Conservation (phyloP, 371 early-diverging fungal genomes). For the Haplosporangium sp. region DNA sequence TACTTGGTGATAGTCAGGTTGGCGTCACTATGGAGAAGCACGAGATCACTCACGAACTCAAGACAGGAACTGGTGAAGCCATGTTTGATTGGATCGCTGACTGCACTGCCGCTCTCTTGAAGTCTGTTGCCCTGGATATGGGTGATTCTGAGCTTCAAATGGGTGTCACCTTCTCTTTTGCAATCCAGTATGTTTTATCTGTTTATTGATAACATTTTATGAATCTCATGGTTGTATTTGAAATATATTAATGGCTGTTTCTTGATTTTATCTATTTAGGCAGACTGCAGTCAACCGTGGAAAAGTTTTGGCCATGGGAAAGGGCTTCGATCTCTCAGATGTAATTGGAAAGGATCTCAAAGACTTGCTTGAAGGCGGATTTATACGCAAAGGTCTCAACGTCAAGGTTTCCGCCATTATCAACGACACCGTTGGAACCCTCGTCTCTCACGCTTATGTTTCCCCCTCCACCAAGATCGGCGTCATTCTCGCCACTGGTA, state of each 20-base stretch:
- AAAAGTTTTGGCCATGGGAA: constrained; percentile 88
- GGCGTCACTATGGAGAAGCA: constrained; percentile 83
- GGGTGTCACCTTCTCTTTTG: constrained; percentile 90
- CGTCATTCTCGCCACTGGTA: constrained; percentile 94
- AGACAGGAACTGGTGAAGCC: constrained; percentile 70
- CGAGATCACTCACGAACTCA: constrained; percentile 85
- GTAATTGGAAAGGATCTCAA: constrained; percentile 87
- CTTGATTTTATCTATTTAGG: constrained; percentile 26
- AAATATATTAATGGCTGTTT: not conserved
- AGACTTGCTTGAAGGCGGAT: constrained; percentile 80
- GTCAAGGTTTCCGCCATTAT: constrained; percentile 84
- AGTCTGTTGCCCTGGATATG: constrained; percentile 31
- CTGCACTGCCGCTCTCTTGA: constrained; percentile 62
- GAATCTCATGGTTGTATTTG: not conserved
- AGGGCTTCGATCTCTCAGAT: constrained; percentile 85
- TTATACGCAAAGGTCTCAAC: constrained; percentile 76
- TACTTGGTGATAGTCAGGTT: constrained; percentile 79
- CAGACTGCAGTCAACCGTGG: constrained; percentile 85
- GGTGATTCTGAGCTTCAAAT: constrained; percentile 57
- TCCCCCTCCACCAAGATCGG: constrained; percentile 87
- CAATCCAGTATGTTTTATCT: constrained; percentile 64
- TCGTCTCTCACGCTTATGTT: constrained; percentile 89
- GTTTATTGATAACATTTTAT: not conserved
- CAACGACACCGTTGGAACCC: constrained; percentile 95
- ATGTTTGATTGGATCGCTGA: constrained; percentile 94